Evolutionary conservation across 306 rosid genomes (phyloP), one percentile per base, ranked within the genome.

Genomic region (Acacia confusa): DNA sequence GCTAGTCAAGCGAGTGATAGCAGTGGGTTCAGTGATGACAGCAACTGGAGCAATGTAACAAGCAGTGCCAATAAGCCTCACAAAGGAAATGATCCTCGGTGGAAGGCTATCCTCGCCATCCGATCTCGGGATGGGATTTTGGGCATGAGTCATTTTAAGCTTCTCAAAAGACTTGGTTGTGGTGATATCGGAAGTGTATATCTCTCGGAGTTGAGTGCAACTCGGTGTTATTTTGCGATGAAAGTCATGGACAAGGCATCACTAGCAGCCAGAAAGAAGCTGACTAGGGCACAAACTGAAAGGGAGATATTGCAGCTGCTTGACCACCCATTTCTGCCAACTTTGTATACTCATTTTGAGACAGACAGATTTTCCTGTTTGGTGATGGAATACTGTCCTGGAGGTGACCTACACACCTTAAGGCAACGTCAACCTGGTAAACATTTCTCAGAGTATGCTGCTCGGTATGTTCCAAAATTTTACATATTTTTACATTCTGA

Each of bases 201-300:
- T 91, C 98, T 95, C 79, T 95, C 99, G 7, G 99, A 95, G 85
- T 88, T 95, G 81, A 95, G 98, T 82, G 98, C 92, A 78, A 95
- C 99, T 28, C 91, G 98, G 71, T 95, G 99, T 82, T 86, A 86
- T 78, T 95, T 95, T 60, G 99, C 99, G 12, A 93, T 95, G 99
- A 95, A 95, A 89, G 99, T 95, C 60, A 95, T 95, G 99, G 99
- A 95, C 86, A 95, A 95, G 86, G 96, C 98, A 75, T 95, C 99
- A 67, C 90, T 95, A 77, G 99, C 96, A 40, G 90, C 90, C 85
- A 88, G 99, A 89, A 95, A 95, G 92, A 95, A 95, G 92, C 85
- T 95, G 86, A 87, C 87, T 53, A 90, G 99, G 86, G 98, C 98
- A 75, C 99, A 95, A 87, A 95, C 99, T 13, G 99, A 95, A 78